These are phyloP conservation scores for Penicillium oxalicum DNA, from an alignment of 2,329 filamentous ascomycete species.

Conservation along the genomic window DNA sequence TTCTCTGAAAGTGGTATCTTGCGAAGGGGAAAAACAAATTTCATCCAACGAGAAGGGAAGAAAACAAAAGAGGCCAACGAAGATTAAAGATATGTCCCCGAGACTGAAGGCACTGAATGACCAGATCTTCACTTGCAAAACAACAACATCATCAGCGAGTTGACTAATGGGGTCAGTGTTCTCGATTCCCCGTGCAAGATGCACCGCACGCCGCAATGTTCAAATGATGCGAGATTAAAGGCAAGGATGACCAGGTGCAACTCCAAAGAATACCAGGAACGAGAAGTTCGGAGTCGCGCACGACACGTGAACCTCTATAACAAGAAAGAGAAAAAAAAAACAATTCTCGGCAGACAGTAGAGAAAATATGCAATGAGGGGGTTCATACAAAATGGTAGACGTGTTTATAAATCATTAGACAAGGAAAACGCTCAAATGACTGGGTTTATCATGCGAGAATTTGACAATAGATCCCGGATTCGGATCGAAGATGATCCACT, in stretches of 20 bases:
- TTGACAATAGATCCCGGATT: too few species aligned
- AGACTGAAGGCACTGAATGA: background rate
- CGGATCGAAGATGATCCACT: background rate
- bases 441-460: constrained; percentile 8
- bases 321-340: constrained; percentile 1
- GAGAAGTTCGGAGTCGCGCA: background rate
- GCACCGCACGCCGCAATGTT: too few species aligned
- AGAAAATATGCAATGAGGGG: constrained; percentile 4
- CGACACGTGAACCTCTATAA: constrained; percentile 12
- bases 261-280: background rate
- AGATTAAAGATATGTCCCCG: constrained; percentile 5
- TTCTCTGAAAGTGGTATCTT: constrained; percentile 22
- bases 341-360: background rate
- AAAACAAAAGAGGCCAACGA: background rate
- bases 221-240: background rate
- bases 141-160: too few species aligned
- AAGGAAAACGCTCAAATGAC: constrained; percentile 20
- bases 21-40: constrained; percentile 11
- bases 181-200: too few species aligned
- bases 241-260: background rate
- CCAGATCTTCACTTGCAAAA: too few species aligned
- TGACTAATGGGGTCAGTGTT: too few species aligned
- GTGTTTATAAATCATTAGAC: constrained; percentile 21
- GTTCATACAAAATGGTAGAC: constrained; percentile 17
- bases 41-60: background rate